Conservation (phyloP, 805 yeast genomes). For the Saccharomyces mikatae region DNA sequence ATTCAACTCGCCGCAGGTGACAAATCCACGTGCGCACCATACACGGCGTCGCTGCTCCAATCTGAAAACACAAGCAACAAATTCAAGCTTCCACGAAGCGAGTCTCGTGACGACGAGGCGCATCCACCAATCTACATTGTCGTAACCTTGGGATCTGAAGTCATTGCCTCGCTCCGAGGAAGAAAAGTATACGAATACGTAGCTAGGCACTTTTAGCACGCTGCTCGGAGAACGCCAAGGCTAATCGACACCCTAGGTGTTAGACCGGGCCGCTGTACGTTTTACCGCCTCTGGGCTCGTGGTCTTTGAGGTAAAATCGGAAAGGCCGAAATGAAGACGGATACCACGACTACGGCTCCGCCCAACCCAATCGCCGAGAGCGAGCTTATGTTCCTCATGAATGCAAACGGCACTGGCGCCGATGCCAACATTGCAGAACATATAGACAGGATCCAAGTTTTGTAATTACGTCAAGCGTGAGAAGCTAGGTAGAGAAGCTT, state of each 20-base stretch:
- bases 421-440: slow-evolving; percentile 99
- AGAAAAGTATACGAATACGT: slow-evolving; percentile 78
- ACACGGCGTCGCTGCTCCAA: slow-evolving; percentile 40
- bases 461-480: slow-evolving; percentile 58
- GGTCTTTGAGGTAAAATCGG: slow-evolving; percentile 62
- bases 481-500: slow-evolving; percentile 32
- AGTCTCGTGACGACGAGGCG: slow-evolving; percentile 84
- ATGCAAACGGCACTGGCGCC: slow-evolving; percentile 94
- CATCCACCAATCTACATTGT: slow-evolving; percentile 97
- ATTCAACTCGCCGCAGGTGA: slow-evolving; percentile 30
- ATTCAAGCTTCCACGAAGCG: slow-evolving; percentile 64
- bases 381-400: slow-evolving; percentile 88
- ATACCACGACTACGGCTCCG: slow-evolving; percentile 55
- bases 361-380: slow-evolving; percentile 85
- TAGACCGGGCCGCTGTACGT: slow-evolving; percentile 71
- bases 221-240: slow-evolving; percentile 85
- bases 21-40: slow-evolving; percentile 81
- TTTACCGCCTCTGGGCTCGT: slow-evolving; percentile 68
- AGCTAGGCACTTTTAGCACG: slow-evolving; percentile 82
- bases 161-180: slow-evolving; percentile 32
- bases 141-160: slow-evolving; percentile 29
- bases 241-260: slow-evolving; percentile 46
- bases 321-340: slow-evolving; percentile 55
- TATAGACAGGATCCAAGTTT: slow-evolving; percentile 62
- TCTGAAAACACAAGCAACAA: slow-evolving; percentile 16